Conservation (phyloP, 1,284 basidiomycete species). For the Thelephora terrestris region DNA sequence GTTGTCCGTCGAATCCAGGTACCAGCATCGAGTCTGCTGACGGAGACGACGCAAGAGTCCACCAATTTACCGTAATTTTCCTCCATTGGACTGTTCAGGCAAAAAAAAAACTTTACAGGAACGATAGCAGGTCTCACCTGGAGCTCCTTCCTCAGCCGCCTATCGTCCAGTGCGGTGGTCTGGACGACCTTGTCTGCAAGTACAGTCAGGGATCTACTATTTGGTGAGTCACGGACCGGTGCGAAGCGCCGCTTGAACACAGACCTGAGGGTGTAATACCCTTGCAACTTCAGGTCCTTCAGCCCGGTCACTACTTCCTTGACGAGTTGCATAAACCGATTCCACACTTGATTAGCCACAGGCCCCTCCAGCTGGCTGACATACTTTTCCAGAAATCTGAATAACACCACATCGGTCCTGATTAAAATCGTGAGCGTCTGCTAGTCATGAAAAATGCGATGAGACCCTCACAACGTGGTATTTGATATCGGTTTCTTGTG, state of each 20-base stretch:
- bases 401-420: constrained; percentile 60
- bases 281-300: constrained; percentile 56
- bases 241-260: constrained; percentile 10
- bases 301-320: constrained; percentile 66
- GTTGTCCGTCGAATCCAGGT: constrained; percentile 69
- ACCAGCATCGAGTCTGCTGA: constrained; percentile 64
- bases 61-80: constrained; percentile 83
- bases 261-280: constrained; percentile 69
- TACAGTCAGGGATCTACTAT: constrained; percentile 64
- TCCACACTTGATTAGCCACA: constrained; percentile 88
- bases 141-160: constrained; percentile 80
- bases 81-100: constrained; percentile 22
- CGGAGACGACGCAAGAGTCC: constrained; percentile 74
- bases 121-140: constrained; percentile 39
- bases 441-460: constrained; percentile 1
- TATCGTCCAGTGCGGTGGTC: constrained; percentile 85
- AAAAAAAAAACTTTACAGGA: constrained; percentile 2
- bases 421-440: constrained; percentile 5
- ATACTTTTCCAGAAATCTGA: constrained; percentile 86
- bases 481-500: constrained; percentile 49
- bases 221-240: constrained; percentile 4
- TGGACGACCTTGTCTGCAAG: constrained; percentile 81
- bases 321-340: constrained; percentile 65
- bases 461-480: constrained; percentile 48
- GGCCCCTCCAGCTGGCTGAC: constrained; percentile 80